A percentile compares a stretch with the other conserved stretches of the same genome.
phyloP scores from a whole-genome alignment of 2,329 filamentous ascomycete genomes.

The Venturia pyrina region DNA sequence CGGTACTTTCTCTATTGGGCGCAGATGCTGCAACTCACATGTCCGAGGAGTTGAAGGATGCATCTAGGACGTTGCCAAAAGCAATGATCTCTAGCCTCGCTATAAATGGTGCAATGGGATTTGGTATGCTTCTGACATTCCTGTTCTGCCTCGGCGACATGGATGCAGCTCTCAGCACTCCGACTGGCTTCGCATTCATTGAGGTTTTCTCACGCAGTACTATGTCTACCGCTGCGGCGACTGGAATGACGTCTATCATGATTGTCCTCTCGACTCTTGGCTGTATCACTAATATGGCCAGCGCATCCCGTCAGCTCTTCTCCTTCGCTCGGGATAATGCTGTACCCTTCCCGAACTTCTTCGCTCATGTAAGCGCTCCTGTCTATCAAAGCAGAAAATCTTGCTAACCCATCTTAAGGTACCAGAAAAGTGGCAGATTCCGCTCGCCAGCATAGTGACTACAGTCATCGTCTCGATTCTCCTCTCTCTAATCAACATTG shows the following conservation, averaged over 20 bases:
- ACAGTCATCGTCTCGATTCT: constrained; percentile 22
- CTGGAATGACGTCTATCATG: constrained; percentile 20
- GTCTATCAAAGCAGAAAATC: constrained; percentile 12
- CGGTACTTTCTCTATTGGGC: constrained; percentile 2
- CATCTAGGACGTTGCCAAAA: constrained; percentile 25
- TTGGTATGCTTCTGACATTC: constrained; percentile 19
- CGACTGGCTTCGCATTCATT: constrained; percentile 14
- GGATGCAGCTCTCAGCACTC: not conserved
- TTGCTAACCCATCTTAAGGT: constrained; percentile 17
- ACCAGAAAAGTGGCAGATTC: constrained; percentile 20
- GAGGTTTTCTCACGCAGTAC: constrained; percentile 20
- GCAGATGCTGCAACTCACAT: constrained; percentile 13
- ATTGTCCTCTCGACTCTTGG: constrained; percentile 21
- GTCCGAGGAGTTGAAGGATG: constrained; percentile 25
- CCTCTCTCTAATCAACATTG: constrained; percentile 26
- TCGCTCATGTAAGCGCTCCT: not conserved
- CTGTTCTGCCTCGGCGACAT: constrained; percentile 23
- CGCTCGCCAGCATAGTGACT: constrained; percentile 23
- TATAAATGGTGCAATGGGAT: constrained; percentile 12
- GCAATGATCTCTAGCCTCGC: constrained; percentile 31
- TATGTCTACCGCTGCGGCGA: constrained; percentile 14
- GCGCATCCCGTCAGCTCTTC: constrained; percentile 25
- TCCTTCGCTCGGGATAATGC: constrained; percentile 27
- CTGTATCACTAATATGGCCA: constrained; percentile 21
- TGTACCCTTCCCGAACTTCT: constrained; percentile 19